A percentile compares a stretch with the other conserved stretches of the same genome.
phyloP scores from a whole-genome alignment of 257 asterid species.

The Primulina huaijiensis region DNA sequence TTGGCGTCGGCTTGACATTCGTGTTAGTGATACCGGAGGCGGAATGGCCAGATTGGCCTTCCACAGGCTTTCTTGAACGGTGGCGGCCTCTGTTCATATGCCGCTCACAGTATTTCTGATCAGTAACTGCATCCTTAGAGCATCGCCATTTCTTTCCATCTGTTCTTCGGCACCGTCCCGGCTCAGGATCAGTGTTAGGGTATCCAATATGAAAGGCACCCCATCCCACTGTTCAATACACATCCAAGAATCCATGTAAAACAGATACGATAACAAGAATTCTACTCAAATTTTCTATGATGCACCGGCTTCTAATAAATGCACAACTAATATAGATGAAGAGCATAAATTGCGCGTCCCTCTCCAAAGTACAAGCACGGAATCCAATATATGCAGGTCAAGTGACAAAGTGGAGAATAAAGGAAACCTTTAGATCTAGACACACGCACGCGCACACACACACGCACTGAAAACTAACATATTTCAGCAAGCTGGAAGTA shows the following conservation, averaged over 20 bases:
- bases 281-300: background rate
- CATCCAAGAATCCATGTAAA: background rate
- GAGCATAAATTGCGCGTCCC: no score
- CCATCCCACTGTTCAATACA: constrained; percentile 71
- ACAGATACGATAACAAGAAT: background rate
- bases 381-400: no score
- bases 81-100: constrained; percentile 99
- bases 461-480: background rate
- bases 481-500: background rate
- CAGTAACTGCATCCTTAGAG: constrained; percentile 86
- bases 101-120: constrained; percentile 94
- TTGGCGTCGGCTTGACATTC: constrained; percentile 32
- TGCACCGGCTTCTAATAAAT: background rate
- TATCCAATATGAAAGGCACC: constrained; percentile 78
- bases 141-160: constrained; percentile 99
- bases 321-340: background rate
- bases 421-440: no score
- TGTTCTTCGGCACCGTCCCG: constrained; percentile 95
- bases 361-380: background rate
- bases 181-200: constrained; percentile 82
- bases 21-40: constrained; percentile 33
- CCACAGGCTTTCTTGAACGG: constrained; percentile 99
- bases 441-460: background rate
- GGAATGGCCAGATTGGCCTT: constrained; percentile 65
- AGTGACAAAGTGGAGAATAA: no score